Evolutionary conservation across 208 protist species (phyloP).

Genomic region (Acanthamoeba culbertsoni): DNA sequence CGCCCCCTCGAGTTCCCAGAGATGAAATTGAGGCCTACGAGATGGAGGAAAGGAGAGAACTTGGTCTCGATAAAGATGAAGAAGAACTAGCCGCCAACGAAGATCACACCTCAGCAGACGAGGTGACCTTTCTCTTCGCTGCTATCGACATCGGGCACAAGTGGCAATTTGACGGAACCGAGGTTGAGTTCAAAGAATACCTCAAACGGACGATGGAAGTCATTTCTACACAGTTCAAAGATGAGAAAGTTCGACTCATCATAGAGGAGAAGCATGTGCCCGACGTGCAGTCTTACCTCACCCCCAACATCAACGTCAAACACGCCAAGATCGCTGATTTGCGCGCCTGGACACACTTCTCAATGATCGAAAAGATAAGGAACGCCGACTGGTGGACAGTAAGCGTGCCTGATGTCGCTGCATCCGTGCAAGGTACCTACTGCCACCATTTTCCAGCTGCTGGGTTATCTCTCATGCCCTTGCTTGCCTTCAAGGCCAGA

Average conservation of each 20-base stretch:
- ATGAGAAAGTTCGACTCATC: slow-evolving; percentile 4
- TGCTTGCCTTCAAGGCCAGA: neutral
- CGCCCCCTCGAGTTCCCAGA: too few relatives aligned
- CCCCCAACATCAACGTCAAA: neutral
- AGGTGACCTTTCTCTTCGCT: slow-evolving; percentile 13
- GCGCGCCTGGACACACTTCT: neutral
- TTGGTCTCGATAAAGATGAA: neutral
- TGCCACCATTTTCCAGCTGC: neutral
- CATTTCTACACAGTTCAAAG: neutral
- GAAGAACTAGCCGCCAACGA: neutral
- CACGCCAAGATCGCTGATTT: neutral
- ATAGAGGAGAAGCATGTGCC: neutral
- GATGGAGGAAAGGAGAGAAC: neutral
- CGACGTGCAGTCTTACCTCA: neutral
- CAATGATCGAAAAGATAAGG: slow-evolving; percentile 1
- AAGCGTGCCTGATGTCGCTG: neutral
- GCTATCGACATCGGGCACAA: neutral
- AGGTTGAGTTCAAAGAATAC: neutral
- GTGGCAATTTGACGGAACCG: neutral
- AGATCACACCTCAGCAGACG: neutral
- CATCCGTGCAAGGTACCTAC: neutral
- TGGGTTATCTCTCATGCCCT: neutral
- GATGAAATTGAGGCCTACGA: neutral
- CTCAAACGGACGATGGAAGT: neutral
- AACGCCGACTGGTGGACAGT: slow-evolving; percentile 7